Evolutionary conservation across 306 rosid genomes (phyloP).

Genomic region (Cicer judaicum): DNA sequence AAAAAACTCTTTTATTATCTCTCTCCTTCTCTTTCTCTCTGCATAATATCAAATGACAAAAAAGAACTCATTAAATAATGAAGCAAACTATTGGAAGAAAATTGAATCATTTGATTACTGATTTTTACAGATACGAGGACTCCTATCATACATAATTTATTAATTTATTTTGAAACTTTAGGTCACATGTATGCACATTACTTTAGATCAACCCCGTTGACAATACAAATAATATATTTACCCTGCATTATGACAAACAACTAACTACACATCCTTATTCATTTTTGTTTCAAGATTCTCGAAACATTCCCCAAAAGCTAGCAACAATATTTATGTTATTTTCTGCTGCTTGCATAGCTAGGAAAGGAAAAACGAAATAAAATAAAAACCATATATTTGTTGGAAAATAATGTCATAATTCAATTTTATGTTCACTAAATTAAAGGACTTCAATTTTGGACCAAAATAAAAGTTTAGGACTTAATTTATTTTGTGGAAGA

Average conservation of each 20-base stretch:
- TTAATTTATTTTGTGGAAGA: too few species aligned
- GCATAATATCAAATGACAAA: too few species aligned
- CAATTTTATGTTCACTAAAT: constrained; percentile 32
- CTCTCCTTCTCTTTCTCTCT: too few species aligned
- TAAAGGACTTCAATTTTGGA: too few species aligned
- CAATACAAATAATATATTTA: constrained; percentile 36
- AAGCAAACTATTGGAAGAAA: neutral
- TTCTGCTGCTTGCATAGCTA: constrained; percentile 29
- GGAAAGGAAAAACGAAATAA: neutral
- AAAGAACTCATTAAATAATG: neutral
- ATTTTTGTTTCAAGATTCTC: constrained; percentile 40
- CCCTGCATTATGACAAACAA: constrained; percentile 11
- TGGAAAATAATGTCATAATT: constrained; percentile 40
- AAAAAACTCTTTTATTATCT: neutral
- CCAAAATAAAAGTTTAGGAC: too few species aligned
- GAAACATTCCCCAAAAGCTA: constrained; percentile 41
- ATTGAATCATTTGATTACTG: neutral
- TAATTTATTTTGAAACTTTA: too few species aligned
- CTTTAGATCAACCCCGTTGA: too few species aligned
- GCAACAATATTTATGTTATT: constrained; percentile 30
- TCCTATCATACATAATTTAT: too few species aligned
- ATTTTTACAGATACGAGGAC: too few species aligned
- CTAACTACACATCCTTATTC: constrained; percentile 37
- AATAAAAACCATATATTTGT: neutral
- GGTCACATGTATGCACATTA: too few species aligned